phyloP scores from a whole-genome alignment of 2,329 filamentous ascomycete species.

The Diaporthe velutina region DNA sequence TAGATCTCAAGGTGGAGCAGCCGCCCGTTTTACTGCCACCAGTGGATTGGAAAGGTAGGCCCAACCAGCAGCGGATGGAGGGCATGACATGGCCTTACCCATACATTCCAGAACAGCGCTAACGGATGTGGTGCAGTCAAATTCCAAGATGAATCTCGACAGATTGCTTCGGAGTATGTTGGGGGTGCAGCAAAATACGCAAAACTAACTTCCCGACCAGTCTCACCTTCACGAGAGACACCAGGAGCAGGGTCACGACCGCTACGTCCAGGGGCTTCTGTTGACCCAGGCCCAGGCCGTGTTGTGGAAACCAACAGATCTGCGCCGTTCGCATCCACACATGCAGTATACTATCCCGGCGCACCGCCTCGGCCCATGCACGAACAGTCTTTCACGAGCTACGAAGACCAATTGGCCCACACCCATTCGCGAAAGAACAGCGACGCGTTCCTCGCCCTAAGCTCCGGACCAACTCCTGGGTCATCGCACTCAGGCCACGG shows the following conservation, averaged over 20 bases:
- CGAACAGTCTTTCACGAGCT: constrained; percentile 30
- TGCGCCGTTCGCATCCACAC: constrained; percentile 14
- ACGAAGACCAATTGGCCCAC: constrained; percentile 36
- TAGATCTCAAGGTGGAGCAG: constrained; percentile 81
- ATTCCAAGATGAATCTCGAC: constrained; percentile 89
- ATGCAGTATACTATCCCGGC: constrained; percentile 32
- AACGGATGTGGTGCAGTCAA: constrained; percentile 62
- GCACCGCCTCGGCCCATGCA: constrained; percentile 20
- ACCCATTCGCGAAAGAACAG: constrained; percentile 31
- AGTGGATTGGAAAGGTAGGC: constrained; percentile 73
- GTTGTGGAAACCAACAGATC: constrained; percentile 17
- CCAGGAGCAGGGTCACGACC: constrained; percentile 43
- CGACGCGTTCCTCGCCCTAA: constrained; percentile 32
- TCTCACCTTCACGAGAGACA: constrained; percentile 47
- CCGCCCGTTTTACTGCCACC: constrained; percentile 74
- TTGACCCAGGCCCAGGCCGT: background rate
- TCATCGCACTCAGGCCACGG: constrained; percentile 43
- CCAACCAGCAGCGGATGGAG: background rate
- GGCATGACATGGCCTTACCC: background rate
- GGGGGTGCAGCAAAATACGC: constrained; percentile 83
- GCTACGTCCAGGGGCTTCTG: background rate
- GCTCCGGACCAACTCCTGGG: constrained; percentile 41
- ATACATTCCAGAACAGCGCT: constrained; percentile 21
- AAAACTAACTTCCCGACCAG: constrained; percentile 58
- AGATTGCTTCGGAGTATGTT: constrained; percentile 90